A percentile compares a stretch with the other conserved stretches of the same genome.
Conservation (phyloP, 345 rosid genomes). For the Salix arbutifolia region DNA sequence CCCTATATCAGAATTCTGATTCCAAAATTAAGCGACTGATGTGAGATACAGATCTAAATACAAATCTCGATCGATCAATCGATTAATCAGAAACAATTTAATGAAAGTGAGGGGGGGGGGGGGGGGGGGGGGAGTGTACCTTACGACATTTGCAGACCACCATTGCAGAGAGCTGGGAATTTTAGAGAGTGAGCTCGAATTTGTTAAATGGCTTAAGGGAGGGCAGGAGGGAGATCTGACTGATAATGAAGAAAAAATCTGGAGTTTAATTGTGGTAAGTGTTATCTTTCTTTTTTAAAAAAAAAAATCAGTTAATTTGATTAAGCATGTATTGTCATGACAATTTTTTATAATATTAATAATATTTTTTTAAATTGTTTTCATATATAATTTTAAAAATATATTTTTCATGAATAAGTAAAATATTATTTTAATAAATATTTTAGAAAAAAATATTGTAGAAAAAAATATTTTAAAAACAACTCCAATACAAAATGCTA, state of each 20-base stretch:
- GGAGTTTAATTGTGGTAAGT: neutral
- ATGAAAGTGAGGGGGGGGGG: slow-evolving; percentile 3
- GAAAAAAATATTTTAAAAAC: too few species aligned
- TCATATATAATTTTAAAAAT: too few species aligned
- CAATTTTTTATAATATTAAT: too few species aligned
- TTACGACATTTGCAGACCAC: slow-evolving; percentile 38
- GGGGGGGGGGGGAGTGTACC: slow-evolving; percentile 8
- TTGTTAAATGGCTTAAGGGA: neutral
- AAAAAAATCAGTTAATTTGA: too few species aligned
- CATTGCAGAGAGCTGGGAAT: slow-evolving; percentile 11
- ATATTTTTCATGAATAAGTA: too few species aligned
- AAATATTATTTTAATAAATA: too few species aligned
- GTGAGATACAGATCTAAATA: slow-evolving; percentile 19
- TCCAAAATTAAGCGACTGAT: neutral
- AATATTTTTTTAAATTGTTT: too few species aligned
- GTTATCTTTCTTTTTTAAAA: too few species aligned
- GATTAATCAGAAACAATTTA: neutral
- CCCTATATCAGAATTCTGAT: neutral
- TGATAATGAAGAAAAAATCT: neutral
- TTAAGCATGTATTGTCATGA: too few species aligned
- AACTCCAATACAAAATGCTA: too few species aligned
- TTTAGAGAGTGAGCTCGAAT: neutral
- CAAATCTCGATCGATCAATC: neutral
- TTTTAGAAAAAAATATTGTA: too few species aligned
- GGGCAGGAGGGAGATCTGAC: neutral